Conservation (phyloP, 2,329 filamentous ascomycete species). For the Pseudogymnoascus sp. region DNA sequence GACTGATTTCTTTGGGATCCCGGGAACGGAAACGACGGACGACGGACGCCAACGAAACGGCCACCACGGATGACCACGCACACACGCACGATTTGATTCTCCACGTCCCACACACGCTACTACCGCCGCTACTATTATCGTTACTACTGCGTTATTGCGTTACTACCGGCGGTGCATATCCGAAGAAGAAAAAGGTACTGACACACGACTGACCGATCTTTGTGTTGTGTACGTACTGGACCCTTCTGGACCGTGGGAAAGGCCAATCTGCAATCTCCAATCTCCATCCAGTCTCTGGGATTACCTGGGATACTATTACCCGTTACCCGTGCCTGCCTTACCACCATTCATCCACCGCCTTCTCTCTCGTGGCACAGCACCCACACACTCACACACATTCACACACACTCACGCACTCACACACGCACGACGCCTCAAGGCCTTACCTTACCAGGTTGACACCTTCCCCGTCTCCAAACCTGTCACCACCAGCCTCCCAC, state of each 20-base stretch:
- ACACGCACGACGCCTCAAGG: slow-evolving; percentile 14
- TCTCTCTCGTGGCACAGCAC: background rate
- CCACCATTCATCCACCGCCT: background rate
- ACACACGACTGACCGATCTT: too few species aligned
- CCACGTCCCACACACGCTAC: background rate
- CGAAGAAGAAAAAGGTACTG: background rate
- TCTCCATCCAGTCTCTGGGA: background rate
- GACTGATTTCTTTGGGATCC: background rate
- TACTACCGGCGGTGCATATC: background rate
- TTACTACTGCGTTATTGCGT: background rate
- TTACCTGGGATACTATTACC: background rate
- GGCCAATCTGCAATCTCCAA: background rate
- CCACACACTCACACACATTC: background rate
- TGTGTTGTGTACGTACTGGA: background rate
- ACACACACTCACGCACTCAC: background rate
- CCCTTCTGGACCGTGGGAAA: background rate
- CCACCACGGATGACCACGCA: background rate
- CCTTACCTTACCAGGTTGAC: background rate
- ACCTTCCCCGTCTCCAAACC: background rate
- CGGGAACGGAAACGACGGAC: background rate
- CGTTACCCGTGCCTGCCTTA: background rate
- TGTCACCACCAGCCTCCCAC: background rate
- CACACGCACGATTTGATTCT: background rate
- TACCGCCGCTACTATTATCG: background rate
- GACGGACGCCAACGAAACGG: background rate